Evolutionary conservation across 495 filamentous ascomycete species (phyloP), one percentile per base, ranked within the genome.

Genomic region (Penicillium subrubescens): DNA sequence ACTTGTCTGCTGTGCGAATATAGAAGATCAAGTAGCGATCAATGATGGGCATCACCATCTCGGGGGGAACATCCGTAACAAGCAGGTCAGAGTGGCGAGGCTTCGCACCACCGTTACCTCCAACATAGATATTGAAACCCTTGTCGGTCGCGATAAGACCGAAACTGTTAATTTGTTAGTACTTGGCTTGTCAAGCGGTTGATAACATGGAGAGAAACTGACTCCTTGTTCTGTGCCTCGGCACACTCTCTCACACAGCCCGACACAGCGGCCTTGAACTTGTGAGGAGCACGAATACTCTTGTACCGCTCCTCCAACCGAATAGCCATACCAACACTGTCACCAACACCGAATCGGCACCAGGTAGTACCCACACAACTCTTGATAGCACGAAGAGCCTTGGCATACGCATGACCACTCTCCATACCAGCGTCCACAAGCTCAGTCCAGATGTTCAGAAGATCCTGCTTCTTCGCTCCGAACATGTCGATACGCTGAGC

Each of bases 401-500:
- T 98, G 31, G 92, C 94, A 72, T 98, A 98, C 2, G 93, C 94
- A 72, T 98, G 93, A 0, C 94, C 94, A 73, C 88, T 92, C 76
- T 98, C 94, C 90, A 97, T 91, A n/a, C 94, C 94, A 8, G 88
- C 94, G 64, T 92, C 87, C 27, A 97, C 87, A 10, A 98, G 83
- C 62, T 85, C 86, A 8, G 86, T 87, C 94, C 94, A 98, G 68
- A 98, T 98, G n/a, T 83, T 82, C 39, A 92, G 81, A 37, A 98
- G 81, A 80, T 98, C 94, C 67, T 96, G 91, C 77, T 97, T 97
- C 79, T 88, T 89, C 0, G 94, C 94, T 10, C 94, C 93, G 67
- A 96, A 97, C 91, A 97, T 90, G 73, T 98, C 94, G 71, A 97
- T 97, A 48, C 94, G 86, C 77, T 98, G 94, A 1, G 91, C 94